Base-by-base conservation (phyloP, 768 basidiomycete species). In the Leccinum uliginosum region DNA sequence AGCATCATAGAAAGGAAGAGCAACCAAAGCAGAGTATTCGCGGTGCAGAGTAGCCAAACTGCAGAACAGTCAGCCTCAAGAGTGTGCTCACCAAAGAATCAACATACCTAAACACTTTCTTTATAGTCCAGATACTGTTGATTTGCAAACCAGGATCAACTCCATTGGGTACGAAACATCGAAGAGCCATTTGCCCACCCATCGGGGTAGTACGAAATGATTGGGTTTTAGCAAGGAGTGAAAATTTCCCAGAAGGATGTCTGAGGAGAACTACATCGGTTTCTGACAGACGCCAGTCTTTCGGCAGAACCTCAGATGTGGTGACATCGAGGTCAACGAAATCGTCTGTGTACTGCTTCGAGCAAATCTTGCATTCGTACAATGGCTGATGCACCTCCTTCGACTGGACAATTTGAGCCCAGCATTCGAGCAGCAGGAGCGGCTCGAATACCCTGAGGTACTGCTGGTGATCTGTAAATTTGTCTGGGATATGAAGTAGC, bases 31-130 rank as follows among this genome's bases (percentile, higher is more conserved):
- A 11, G 82, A 86, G 68, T 93, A 99, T 74, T 99, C 97, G 46
- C 97, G 87, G 63, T 93, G 84, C 24, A 95, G 76, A 0, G 97
- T 99, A 59, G 87, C 91, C 62, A 99, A 74, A 60, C 97, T 99
- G 51, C 26, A 49, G 45, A 43, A 54, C 11, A 1, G 35, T 65
- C 21, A 58, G 51, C n/a, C 51, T 61, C 56, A 34, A 11, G 26
- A 40, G 11, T 19, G 47, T 43, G 40, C 32, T 3, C 19, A 57
- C 21, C 15, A 46, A 32, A 12, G 32, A 54, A 53, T 44, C 30
- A 12, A 35, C 38, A 24, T 63, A 94, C 96, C 89, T 90, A 58
- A 93, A 81, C 17, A 95, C 81, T 69, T 92, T 95, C 62, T 79
- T 81, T 44, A 98, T 54, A 40, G 75, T 73, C 92, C 95, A 98